These are phyloP conservation scores for Dactylonectria estremocensis DNA, from an alignment of 2,329 filamentous ascomycete genomes.

Conservation along the genomic window DNA sequence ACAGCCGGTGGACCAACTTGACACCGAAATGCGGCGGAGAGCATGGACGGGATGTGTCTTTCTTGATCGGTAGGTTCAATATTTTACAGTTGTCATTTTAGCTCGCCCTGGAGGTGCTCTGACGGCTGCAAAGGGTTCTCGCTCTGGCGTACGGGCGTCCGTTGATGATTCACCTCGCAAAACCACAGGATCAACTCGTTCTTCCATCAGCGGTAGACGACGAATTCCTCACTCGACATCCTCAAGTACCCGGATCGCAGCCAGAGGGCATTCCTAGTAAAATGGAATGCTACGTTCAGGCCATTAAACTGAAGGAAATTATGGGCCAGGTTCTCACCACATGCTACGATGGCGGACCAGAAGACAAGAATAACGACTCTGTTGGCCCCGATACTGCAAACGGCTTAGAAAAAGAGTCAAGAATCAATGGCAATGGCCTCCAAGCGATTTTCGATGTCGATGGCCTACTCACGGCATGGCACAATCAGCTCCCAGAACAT, in stretches of 20 bases:
- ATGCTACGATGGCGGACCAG: neutral
- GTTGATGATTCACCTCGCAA: neutral
- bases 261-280: neutral
- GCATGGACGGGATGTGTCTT: neutral
- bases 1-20: neutral
- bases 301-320: neutral
- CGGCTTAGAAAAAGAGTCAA: neutral
- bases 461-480: neutral
- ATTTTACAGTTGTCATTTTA: neutral
- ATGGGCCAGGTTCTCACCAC: neutral
- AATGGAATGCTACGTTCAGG: neutral
- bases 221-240: neutral
- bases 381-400: neutral
- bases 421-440: neutral
- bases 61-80: neutral
- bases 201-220: neutral
- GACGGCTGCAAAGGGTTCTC: neutral
- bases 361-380: neutral
- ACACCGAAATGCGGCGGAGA: neutral
- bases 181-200: neutral
- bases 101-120: neutral
- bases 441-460: neutral
- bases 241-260: neutral
- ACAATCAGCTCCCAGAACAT: neutral
- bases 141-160: neutral